Evolutionary conservation across 2,329 filamentous ascomycete species (phyloP).

Genomic region (Microsporum audouinii): DNA sequence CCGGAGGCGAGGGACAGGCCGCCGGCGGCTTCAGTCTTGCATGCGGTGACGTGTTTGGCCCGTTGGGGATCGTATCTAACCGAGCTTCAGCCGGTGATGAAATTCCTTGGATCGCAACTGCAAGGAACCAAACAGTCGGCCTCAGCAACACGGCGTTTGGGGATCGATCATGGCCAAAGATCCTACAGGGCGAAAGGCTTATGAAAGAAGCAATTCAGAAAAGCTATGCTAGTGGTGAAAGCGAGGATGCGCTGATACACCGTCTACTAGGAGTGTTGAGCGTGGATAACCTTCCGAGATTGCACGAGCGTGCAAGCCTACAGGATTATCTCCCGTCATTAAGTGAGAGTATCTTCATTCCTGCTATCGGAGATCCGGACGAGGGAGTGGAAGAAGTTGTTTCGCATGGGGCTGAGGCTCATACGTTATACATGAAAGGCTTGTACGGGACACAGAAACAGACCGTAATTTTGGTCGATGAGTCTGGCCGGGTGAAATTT

Average conservation of each 20-base stretch:
- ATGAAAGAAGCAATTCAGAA: conserved; percentile 40
- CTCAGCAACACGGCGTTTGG: conserved; percentile 52
- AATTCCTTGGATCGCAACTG: conserved; percentile 41
- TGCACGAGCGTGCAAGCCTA: conserved; percentile 39
- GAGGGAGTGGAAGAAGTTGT: conserved; percentile 19
- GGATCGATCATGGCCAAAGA: conserved; percentile 52
- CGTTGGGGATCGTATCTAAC: conserved; percentile 51
- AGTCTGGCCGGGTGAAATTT: conserved; percentile 47
- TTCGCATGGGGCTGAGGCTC: conserved; percentile 17
- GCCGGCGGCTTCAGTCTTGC: conserved; percentile 54
- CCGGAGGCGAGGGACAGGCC: conserved; percentile 40
- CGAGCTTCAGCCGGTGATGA: conserved; percentile 43
- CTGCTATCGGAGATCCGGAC: conserved; percentile 41
- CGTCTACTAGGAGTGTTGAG: conserved; percentile 43
- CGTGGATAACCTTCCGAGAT: conserved; percentile 44
- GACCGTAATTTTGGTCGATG: conserved; percentile 47
- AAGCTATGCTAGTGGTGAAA: conserved; percentile 33
- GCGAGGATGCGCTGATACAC: conserved; percentile 41
- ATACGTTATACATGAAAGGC: conserved; percentile 31
- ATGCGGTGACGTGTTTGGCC: conserved; percentile 45
- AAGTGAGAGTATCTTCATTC: conserved; percentile 51
- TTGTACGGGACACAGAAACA: conserved; percentile 56
- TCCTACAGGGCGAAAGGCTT: conserved; percentile 45
- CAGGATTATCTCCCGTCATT: conserved; percentile 47
- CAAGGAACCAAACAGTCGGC: conserved; percentile 43